Percentiles rank a stretch among this genome's conserved stretches.
phyloP scores from a whole-genome alignment of 345 rosid species.

The Mercurialis annua region DNA sequence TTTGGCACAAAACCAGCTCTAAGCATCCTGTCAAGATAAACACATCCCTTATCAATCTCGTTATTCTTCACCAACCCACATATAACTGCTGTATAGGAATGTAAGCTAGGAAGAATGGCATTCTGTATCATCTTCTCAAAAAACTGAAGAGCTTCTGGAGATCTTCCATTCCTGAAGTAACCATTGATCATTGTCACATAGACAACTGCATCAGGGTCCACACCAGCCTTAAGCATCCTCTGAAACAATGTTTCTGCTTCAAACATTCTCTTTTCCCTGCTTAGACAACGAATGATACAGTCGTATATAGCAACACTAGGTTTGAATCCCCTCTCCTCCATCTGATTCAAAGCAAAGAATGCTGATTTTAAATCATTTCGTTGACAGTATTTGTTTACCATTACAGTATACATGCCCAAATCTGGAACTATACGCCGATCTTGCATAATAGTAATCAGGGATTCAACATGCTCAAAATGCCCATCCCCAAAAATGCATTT shows the following conservation, averaged over 20 bases:
- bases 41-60: conserved; percentile 52
- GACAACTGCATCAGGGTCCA: conserved; percentile 60
- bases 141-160: conserved; percentile 44
- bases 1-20: conserved; percentile 57
- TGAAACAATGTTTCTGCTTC: conserved; percentile 57
- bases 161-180: conserved; percentile 44
- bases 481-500: conserved; percentile 47
- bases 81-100: conserved; percentile 55
- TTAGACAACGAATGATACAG: conserved; percentile 45
- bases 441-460: conserved; percentile 40
- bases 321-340: conserved; percentile 52
- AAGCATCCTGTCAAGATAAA: conserved; percentile 58
- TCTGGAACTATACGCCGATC: conserved; percentile 47
- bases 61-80: conserved; percentile 56
- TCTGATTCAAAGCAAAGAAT: conserved; percentile 36
- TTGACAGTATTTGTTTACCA: conserved; percentile 50
- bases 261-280: conserved; percentile 36
- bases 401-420: conserved; percentile 47
- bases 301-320: conserved; percentile 64
- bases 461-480: conserved; percentile 33
- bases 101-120: conserved; percentile 43
- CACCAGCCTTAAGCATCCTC: conserved; percentile 57
- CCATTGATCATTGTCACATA: conserved; percentile 73
- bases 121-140: conserved; percentile 54
- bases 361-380: conserved; percentile 41